phyloP scores from a whole-genome alignment of 106 monocot genomes.

The Ottelia alismoides region DNA sequence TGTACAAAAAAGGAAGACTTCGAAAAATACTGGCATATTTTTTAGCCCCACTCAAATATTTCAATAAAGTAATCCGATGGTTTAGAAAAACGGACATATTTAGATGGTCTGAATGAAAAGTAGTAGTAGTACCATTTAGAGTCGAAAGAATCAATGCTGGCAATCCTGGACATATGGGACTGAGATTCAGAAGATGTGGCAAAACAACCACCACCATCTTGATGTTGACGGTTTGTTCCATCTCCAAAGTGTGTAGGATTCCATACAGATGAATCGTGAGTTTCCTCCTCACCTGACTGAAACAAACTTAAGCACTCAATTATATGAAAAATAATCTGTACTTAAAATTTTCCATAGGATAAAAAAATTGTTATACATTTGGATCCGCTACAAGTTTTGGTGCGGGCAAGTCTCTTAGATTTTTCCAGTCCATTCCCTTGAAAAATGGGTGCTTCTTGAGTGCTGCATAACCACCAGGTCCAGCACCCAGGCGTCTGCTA shows the following conservation, averaged over 20 bases:
- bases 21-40: too few species aligned
- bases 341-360: too few species aligned
- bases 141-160: constrained; percentile 90
- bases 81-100: too few species aligned
- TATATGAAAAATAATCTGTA: too few species aligned
- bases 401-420: constrained; percentile 32
- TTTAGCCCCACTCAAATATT: too few species aligned
- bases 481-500: constrained; percentile 66
- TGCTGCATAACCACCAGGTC: constrained; percentile 65
- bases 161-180: constrained; percentile 53
- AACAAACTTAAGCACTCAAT: too few species aligned
- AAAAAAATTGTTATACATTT: constrained; percentile 35
- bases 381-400: constrained; percentile 51
- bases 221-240: constrained; percentile 20
- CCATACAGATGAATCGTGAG: constrained; percentile 49
- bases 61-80: too few species aligned
- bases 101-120: too few species aligned
- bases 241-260: constrained; percentile 51
- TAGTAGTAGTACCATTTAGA: constrained; percentile 61
- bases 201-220: constrained; percentile 23
- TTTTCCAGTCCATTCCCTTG: constrained; percentile 77
- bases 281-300: constrained; percentile 41
- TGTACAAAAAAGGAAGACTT: too few species aligned
- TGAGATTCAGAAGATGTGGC: constrained; percentile 39
- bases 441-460: constrained; percentile 92